Percentiles rank a stretch among this genome's conserved stretches.
Evolutionary conservation across 2,329 filamentous ascomycete genomes (phyloP).

Genomic region (Arachnomyces sp.): DNA sequence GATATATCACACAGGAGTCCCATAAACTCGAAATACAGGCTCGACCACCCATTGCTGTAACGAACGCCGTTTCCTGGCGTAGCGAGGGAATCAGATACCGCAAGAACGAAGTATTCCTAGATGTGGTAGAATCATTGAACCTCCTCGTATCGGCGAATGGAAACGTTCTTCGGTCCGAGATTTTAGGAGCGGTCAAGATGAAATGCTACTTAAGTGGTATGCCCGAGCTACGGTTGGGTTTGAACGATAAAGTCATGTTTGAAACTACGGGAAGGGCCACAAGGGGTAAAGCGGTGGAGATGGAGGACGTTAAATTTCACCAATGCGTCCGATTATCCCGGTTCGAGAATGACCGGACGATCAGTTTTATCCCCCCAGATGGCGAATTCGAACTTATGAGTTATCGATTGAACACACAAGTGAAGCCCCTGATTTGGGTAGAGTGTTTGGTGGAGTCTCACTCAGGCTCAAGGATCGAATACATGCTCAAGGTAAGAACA

Average conservation of each 20-base stretch:
- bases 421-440: slow-evolving; percentile 98
- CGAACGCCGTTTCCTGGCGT: slow-evolving; percentile 95
- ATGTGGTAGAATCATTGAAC: slow-evolving; percentile 94
- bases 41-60: slow-evolving; percentile 91
- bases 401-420: slow-evolving; percentile 95
- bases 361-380: slow-evolving; percentile 97
- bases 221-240: slow-evolving; percentile 85
- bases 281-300: slow-evolving; percentile 93
- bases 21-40: slow-evolving; percentile 98
- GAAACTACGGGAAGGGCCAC: slow-evolving; percentile 93
- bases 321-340: slow-evolving; percentile 92
- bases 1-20: slow-evolving; percentile 96
- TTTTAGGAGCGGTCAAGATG: slow-evolving; percentile 97
- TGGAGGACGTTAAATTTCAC: slow-evolving; percentile 99
- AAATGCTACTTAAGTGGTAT: slow-evolving; percentile 98
- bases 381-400: slow-evolving; percentile 99
- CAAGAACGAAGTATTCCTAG: slow-evolving; percentile 98
- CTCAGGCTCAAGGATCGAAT: slow-evolving; percentile 91
- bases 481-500: slow-evolving; percentile 77
- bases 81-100: slow-evolving; percentile 96
- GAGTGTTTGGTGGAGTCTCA: slow-evolving; percentile 96
- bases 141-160: slow-evolving; percentile 88
- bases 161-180: slow-evolving; percentile 92
- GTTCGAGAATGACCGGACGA: slow-evolving; percentile 97
- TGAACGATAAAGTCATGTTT: slow-evolving; percentile 99